Conservation (phyloP, 116 monocot species). For the Papilionanthe hybrid region DNA sequence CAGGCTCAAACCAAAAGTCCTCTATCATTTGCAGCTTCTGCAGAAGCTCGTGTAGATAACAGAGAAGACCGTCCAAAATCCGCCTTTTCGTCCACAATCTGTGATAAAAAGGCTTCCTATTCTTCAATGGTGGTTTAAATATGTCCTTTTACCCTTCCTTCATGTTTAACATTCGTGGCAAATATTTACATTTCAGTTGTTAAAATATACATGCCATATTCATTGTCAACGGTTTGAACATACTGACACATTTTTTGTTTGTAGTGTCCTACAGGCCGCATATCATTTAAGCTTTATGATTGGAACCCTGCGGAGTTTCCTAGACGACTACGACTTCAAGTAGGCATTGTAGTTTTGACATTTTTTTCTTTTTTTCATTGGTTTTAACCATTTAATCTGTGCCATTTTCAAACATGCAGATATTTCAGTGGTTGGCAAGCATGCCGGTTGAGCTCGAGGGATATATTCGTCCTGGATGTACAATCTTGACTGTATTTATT, state of each 20-base stretch:
- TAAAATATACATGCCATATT: constrained; percentile 5
- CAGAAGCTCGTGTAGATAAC: constrained; percentile 42
- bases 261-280: constrained; percentile 96
- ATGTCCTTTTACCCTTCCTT: not conserved
- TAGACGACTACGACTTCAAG: constrained; percentile 84
- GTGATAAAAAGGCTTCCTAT: constrained; percentile 69
- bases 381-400: constrained; percentile 7
- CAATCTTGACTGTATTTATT: constrained; percentile 87
- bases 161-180: not conserved
- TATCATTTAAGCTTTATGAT: constrained; percentile 99
- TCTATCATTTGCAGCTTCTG: constrained; percentile 46
- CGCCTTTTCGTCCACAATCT: constrained; percentile 44
- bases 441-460: constrained; percentile 99
- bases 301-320: constrained; percentile 99
- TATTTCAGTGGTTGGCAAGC: constrained; percentile 91
- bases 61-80: constrained; percentile 47
- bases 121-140: constrained; percentile 62
- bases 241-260: constrained; percentile 38
- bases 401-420: constrained; percentile 38
- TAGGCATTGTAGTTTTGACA: constrained; percentile 29
- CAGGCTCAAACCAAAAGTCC: constrained; percentile 35
- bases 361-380: constrained; percentile 16
- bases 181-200: not conserved
- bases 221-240: not conserved
- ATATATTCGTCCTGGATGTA: constrained; percentile 97